Base-by-base conservation (phyloP, 2,329 filamentous ascomycete genomes). In the Stachybotrys chlorohalonatus region DNA sequence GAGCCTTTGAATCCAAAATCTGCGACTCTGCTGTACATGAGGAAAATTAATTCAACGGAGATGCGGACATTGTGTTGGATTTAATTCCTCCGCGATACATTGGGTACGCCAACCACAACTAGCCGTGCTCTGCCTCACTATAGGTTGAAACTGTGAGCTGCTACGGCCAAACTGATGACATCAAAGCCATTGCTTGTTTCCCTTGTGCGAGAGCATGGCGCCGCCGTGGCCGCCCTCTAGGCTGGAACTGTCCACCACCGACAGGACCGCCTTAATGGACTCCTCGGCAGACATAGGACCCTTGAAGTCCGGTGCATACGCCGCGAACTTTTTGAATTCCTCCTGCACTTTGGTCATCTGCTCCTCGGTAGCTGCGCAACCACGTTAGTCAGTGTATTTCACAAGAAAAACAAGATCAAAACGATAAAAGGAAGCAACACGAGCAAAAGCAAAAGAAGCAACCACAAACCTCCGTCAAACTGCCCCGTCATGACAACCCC, bases 151-250 rank as follows among this genome's bases (percentile, higher is more conserved):
- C n/a, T n/a, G n/a, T n/a, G n/a, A n/a, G n/a, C n/a, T n/a, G n/a
- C n/a, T n/a, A n/a, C n/a, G n/a, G n/a, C n/a, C n/a, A n/a, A n/a
- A n/a, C n/a, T n/a, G n/a, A n/a, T n/a, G n/a, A n/a, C n/a, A 24
- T 24, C 24, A 24, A 24, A 81, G 31, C 78, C 77, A 81, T 53
- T 74, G 68, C 64, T 77, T 75, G 57, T 69, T 30, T 3, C 79
- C 77, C 55, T 70, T 59, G 36, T 84, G 80, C 47, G 76, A 78
- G 2, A 83, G 56, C 60, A 79, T 81, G 0, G 66, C 64, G 7
- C 81, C 81, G 11, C 70, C 77, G 61, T 75, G 57, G 2, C 73
- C 74, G 36, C 64, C 68, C 53, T 75, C 72, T 7, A 81, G 63
- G 30, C 69, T 78, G 1, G 70, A 65, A 31, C 65, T 68, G 11